Conservation (phyloP, 2,329 filamentous ascomycete genomes). For the Fusarium sp. region DNA sequence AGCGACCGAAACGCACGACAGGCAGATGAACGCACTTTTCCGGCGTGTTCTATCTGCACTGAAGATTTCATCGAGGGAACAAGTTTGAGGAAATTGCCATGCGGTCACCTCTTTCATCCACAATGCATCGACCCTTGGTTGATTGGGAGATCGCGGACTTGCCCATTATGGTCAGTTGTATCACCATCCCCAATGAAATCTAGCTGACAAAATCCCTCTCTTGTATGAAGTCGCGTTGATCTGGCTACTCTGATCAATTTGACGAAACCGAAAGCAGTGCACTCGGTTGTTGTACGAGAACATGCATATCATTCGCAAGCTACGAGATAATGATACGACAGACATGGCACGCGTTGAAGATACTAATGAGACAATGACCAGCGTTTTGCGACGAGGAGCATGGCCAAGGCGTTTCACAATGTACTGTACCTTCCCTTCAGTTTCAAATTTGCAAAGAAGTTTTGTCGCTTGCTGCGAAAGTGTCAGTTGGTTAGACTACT, state of each 20-base stretch:
- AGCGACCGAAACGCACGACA: accelerated
- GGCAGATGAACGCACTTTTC: background rate
- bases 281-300: background rate
- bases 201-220: background rate
- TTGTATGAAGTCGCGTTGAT: constrained; percentile 1
- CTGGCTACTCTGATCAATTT: background rate
- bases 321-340: background rate
- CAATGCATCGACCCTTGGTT: constrained; percentile 39
- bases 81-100: constrained; percentile 9
- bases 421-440: accelerated
- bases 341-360: too few species aligned
- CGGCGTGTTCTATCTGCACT: constrained; percentile 21
- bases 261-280: background rate
- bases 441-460: background rate
- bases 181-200: accelerated
- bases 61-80: constrained; percentile 16
- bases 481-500: background rate
- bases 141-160: constrained; percentile 25
- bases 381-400: background rate
- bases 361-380: background rate
- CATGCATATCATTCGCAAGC: background rate
- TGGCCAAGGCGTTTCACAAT: accelerated
- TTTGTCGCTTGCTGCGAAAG: background rate
- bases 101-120: constrained; percentile 33
- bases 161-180: constrained; percentile 31